Conservation (phyloP, 352 stramenopile species). For the Phytophthora melonis region DNA sequence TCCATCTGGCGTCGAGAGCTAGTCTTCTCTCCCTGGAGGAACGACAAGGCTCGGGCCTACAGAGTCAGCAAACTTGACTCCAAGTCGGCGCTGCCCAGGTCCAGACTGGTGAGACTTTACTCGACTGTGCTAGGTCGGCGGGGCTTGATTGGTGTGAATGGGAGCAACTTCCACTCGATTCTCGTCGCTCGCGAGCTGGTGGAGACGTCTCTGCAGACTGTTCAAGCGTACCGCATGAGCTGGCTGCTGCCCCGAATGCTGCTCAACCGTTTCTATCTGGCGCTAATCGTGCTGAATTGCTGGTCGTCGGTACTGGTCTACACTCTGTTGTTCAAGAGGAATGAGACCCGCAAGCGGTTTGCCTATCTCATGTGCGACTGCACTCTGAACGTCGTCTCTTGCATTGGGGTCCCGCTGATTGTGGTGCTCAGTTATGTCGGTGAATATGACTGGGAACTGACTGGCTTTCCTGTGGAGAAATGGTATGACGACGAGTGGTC, state of each 20-base stretch:
- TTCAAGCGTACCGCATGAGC: slow-evolving; percentile 45
- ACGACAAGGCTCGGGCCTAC: not conserved
- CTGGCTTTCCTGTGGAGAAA: slow-evolving; percentile 20
- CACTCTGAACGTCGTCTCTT: slow-evolving; percentile 29
- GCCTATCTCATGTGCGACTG: slow-evolving; percentile 29
- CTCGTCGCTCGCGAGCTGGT: slow-evolving; percentile 33
- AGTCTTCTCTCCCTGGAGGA: slow-evolving; percentile 15
- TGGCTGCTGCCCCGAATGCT: slow-evolving; percentile 27
- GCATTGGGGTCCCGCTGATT: slow-evolving; percentile 27
- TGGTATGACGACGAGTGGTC: slow-evolving; percentile 43
- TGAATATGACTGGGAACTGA: slow-evolving; percentile 23
- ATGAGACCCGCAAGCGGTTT: slow-evolving; percentile 28
- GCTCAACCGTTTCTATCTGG: slow-evolving; percentile 43
- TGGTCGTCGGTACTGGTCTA: slow-evolving; percentile 37
- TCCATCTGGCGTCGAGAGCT: slow-evolving; percentile 26
- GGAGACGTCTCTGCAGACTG: slow-evolving; percentile 31
- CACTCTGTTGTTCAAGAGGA: slow-evolving; percentile 18
- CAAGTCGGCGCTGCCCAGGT: not conserved
- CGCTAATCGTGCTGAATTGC: slow-evolving; percentile 38
- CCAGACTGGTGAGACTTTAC: slow-evolving; percentile 12
- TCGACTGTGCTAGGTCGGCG: slow-evolving; percentile 19
- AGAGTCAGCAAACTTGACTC: slow-evolving; percentile 7
- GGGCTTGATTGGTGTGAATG: slow-evolving; percentile 28
- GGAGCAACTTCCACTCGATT: slow-evolving; percentile 34
- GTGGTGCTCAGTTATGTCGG: slow-evolving; percentile 29